Percentiles rank a stretch among this genome's conserved stretches.
These are phyloP conservation scores for Fomitopsis palustris DNA, from an alignment of 1,284 basidiomycete species.

Conservation along the genomic window DNA sequence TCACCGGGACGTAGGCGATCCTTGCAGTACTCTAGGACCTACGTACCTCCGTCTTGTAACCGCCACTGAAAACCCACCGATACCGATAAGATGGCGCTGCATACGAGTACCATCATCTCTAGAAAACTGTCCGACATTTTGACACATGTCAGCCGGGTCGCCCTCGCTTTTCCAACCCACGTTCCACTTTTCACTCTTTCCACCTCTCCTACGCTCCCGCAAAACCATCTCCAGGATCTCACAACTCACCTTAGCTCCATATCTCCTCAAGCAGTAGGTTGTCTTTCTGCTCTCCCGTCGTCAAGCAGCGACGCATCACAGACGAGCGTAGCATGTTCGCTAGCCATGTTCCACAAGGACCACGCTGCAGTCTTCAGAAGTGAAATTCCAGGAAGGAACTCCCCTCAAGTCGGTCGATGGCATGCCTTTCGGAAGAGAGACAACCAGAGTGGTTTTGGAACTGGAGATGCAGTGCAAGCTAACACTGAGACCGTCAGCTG, in stretches of 20 bases:
- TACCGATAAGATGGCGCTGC: constrained; percentile 19
- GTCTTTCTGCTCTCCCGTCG: constrained; percentile 50
- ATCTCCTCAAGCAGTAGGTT: constrained; percentile 47
- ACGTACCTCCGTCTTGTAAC: no score
- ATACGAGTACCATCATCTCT: constrained; percentile 38
- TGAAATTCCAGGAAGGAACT: constrained; percentile 49
- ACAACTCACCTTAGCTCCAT: constrained; percentile 41
- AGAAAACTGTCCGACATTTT: constrained; percentile 35
- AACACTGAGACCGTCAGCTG: constrained; percentile 37
- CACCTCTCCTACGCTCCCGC: constrained; percentile 9
- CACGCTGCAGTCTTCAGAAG: constrained; percentile 50
- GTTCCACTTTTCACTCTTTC: constrained; percentile 46
- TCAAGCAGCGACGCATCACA: constrained; percentile 6
- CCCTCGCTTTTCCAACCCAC: constrained; percentile 30
- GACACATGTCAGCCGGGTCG: constrained; percentile 32
- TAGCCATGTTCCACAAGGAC: constrained; percentile 43
- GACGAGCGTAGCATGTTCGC: constrained; percentile 44
- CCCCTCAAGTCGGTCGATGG: constrained; percentile 67
- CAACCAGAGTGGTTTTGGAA: constrained; percentile 7
- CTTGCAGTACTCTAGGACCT: no score
- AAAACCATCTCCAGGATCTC: constrained; percentile 29
- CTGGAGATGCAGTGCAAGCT: constrained; percentile 5
- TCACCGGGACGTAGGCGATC: no score
- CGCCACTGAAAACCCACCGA: no score
- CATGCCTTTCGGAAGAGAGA: constrained; percentile 43